Evolutionary conservation across 1,284 basidiomycete genomes (phyloP), one percentile per base, ranked within the genome.

Genomic region (Pseudomicrostroma phylloplanum): DNA sequence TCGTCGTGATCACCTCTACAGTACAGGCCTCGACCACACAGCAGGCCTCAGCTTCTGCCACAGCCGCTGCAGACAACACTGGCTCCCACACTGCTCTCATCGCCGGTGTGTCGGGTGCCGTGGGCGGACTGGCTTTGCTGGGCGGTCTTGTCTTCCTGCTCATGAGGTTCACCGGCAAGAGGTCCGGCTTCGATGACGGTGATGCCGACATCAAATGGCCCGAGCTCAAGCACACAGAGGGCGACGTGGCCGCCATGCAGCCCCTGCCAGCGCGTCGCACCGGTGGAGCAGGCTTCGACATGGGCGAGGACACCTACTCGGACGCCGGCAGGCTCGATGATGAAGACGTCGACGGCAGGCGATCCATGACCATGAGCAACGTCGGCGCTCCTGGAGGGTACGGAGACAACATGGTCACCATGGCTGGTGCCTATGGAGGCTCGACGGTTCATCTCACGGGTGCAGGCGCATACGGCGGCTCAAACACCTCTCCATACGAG

Each of bases 171-270:
- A 70, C 68, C 30, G 65, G 68, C 30, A 70, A 69, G 25, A 61
- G 71, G 15, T 67, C 67, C 49, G 60, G 58, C 57, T 67, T 69
- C 54, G 68, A 65, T 54, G 65, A 76, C 19, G 70, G 71, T 46
- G 66, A 68, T 11, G 68, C 68, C 15, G 76, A 77, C 48, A 78
- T 78, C 66, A 71, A 71, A 59, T 79, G 76, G 76, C 77, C 77
- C 25, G 77, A 79, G 56, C 67, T 79, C 36, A 72, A 72, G 54
- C 51, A 54, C 13, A 61, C 67, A 11, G 77, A 79, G 51, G 67
- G 69, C 1, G 70, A 74, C 61, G 59, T 62, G 1, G 68, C 72
- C 21, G 69, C 70, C 2, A 69, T 71, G 60, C 73, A 74, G 57
- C 76, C 74, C 0, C 59, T 78, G n/a, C 71, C 77, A 6, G 76